Evolutionary conservation across 179 eudicot species (phyloP).

Genomic region (Drosera spatulata): DNA sequence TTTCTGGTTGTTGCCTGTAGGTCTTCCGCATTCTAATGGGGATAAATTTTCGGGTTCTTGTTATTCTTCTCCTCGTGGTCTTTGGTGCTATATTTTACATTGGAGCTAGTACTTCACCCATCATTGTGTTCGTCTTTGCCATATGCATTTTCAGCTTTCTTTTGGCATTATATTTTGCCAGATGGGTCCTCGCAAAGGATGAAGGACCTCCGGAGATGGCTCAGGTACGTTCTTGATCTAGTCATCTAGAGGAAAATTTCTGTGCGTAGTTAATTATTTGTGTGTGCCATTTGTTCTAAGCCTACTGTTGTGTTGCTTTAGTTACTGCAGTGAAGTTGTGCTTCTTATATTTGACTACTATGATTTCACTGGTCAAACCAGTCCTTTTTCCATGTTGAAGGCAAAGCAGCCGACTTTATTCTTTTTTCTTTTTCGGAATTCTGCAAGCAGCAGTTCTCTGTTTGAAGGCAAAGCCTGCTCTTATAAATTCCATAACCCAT

Average conservation of each 20-base stretch:
- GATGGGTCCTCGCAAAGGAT: conserved; percentile 96
- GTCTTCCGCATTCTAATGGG: conserved; percentile 70
- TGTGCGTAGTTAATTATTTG: no score
- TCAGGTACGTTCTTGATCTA: conserved; percentile 36
- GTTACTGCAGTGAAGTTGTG: neutral
- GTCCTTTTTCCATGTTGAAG: neutral
- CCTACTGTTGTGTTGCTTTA: neutral
- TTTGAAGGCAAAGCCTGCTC: no score
- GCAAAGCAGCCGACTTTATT: no score
- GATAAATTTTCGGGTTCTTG: conserved; percentile 63
- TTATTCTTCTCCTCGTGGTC: conserved; percentile 62
- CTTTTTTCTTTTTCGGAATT: no score
- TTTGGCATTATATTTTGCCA: conserved; percentile 65
- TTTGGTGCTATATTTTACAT: conserved; percentile 71
- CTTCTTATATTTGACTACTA: neutral
- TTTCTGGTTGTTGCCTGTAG: conserved; percentile 38
- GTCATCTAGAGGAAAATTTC: no score
- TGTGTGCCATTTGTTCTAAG: no score
- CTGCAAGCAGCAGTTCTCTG: no score
- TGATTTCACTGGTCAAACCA: neutral
- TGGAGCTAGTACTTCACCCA: conserved; percentile 91
- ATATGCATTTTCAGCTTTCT: conserved; percentile 85
- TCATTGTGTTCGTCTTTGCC: conserved; percentile 80
- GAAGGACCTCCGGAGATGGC: conserved; percentile 99
- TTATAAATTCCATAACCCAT: no score